Base-by-base conservation (phyloP, 2,329 filamentous ascomycete genomes). In the Trichoderma afroharzianum region DNA sequence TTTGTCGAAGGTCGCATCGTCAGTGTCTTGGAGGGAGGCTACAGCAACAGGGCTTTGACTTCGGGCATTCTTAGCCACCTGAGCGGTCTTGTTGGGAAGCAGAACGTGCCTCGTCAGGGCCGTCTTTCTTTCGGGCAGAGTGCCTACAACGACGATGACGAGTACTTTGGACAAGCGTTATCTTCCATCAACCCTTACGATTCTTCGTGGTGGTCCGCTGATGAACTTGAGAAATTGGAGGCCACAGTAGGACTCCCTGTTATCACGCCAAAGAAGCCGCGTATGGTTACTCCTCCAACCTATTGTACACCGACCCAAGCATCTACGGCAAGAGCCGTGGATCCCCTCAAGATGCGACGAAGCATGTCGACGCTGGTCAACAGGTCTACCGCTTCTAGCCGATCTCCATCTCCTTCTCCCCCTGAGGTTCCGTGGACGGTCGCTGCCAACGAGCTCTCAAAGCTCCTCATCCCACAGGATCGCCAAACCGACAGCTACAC, bases 11-110 rank as follows among this genome's bases (percentile, higher is more conserved):
- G 95, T 3, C 88, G 96, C 58, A 87, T 98, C 26, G 91, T 99
- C 78, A 98, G 95, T 79, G 94, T 98, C 3, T 86, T 99, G 26
- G 96, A 99, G 81, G 96, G 96, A 36, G 96, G 96, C 0, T 99
- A 99, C 79, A 98, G 95, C 79, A 93, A 99, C 81, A 90, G 95
- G 72, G 96, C 96, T 9, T 83, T 99, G 63, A 92, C 88, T 67
- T 97, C 94, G 39, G 96, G 96, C 58, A 91, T 98, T 3, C 83
- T 98, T 71, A 97, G 95, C 79, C 96, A 99, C 81, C 80, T 99
- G 21, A 93, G 93, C 75, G 96, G 95, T 6, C 86, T 99, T 50
- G 90, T 90, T 53, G 89, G 89, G 53, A 84, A 84, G 26, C 87
- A 85, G 50, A 80, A 62, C 18, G 39, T 69, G 21, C 57, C 67